Base-by-base conservation (phyloP, 2,329 filamentous ascomycete genomes). In the Didymella sp. region DNA sequence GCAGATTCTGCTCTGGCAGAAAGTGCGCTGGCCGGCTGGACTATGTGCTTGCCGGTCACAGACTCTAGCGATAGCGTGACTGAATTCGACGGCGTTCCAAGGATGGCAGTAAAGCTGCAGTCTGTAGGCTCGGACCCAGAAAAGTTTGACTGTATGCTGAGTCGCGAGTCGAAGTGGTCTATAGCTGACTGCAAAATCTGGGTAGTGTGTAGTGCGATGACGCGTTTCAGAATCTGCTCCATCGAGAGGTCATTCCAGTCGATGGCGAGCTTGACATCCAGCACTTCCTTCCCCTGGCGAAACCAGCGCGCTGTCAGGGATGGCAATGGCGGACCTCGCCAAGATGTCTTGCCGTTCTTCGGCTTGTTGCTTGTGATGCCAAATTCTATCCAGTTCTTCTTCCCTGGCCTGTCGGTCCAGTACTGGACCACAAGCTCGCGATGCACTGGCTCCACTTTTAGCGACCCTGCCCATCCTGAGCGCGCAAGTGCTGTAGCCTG, bases 311-410 rank as follows among this genome's bases (percentile, higher is more conserved):
- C 78, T 2, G 79, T 82, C 42, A 95, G 61, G 15, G 68, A 69
- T 11, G 77, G 66, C 21, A 73, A 60, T 6, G 68, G 60, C 6
- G 68, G 66, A 4, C 71, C 73, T 53, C 70, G 69, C 74, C 74
- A 76, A 24, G 73, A 71, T 5, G 59, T 57, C 60, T 70, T 74
- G 47, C 64, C 70, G 56, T 73, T 77, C 55, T 64, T 71, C 28
- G 68, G 60, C 58, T 72, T 79, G 28, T 88, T 88, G 70, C 88
- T 92, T 57, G 87, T 84, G 31, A 96, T 85, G 9, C 92, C 93
- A 47, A 99, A 81, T 62, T 98, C 88, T 44, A 99, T 82, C 94
- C 95, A 99, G 73, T 88, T 96, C 79, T 96, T 96, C 15, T 85
- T 82, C 0, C 86, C 86, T 54, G 84, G 82, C 66, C 87, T 85